Conservation (phyloP, 805 yeast species). For the Candida multigemmis region DNA sequence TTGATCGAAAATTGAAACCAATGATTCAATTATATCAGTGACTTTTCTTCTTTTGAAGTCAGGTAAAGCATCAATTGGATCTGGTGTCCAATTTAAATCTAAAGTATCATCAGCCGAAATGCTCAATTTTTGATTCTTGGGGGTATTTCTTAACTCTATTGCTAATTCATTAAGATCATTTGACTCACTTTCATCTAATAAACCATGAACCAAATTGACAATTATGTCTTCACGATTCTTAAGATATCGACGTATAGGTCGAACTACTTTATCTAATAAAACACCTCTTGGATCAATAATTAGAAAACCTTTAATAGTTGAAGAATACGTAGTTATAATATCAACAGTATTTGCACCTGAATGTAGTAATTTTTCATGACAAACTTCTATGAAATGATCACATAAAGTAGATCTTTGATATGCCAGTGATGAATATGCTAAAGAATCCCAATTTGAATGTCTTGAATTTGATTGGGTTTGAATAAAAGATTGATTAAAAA, state of each 20-base stretch:
- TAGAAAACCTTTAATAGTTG: slow-evolving; percentile 62
- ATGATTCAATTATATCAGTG: slow-evolving; percentile 61
- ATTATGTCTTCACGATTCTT: slow-evolving; percentile 70
- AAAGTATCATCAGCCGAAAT: slow-evolving; percentile 27
- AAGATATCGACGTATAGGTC: slow-evolving; percentile 67
- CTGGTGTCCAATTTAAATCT: slow-evolving; percentile 67
- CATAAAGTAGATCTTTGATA: slow-evolving; percentile 51
- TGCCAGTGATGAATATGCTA: slow-evolving; percentile 10
- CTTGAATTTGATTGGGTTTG: slow-evolving; percentile 3
- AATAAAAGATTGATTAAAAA: slow-evolving; percentile 3
- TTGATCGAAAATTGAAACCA: slow-evolving; percentile 64
- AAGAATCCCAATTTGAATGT: slow-evolving; percentile 2
- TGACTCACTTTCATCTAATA: slow-evolving; percentile 39
- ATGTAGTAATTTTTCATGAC: slow-evolving; percentile 48
- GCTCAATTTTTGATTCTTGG: slow-evolving; percentile 3
- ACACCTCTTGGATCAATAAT: slow-evolving; percentile 85
- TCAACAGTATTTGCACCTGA: slow-evolving; percentile 77
- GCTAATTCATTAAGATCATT: slow-evolving; percentile 46
- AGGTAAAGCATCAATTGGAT: slow-evolving; percentile 84
- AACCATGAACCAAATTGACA: slow-evolving; percentile 58
- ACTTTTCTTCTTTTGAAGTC: slow-evolving; percentile 59
- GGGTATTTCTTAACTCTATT: slow-evolving; percentile 34
- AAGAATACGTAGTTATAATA: slow-evolving; percentile 59
- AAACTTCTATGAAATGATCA: slow-evolving; percentile 34
- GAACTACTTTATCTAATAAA: slow-evolving; percentile 63